Evolutionary conservation across 148 eudicot genomes (phyloP), one percentile per base, ranked within the genome.

Genomic region (Hydrangea macrophylla): DNA sequence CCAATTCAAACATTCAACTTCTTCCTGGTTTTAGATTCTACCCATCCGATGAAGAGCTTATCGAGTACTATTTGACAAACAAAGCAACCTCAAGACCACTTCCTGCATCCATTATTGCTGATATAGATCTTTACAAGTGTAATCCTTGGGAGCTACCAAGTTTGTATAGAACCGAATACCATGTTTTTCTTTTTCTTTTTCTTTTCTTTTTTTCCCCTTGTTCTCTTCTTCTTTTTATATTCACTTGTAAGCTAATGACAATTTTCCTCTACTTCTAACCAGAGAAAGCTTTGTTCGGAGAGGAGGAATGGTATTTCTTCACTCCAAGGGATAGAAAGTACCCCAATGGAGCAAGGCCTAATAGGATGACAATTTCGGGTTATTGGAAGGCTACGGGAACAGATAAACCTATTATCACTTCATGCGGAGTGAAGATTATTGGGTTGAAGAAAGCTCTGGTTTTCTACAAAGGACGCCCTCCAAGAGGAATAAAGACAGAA

Each of bases 301-400:
- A 73, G 53, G 72, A 73, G 27, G 81, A 78, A 63, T 78, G 81
- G 81, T 78, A 68, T 68, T 78, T 78, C 74, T 78, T 78, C 53
- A 73, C 73, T 13, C 74, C 77, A 18, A 73, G 81, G 53, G 77
- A 78, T 58, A 78, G 77, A 37, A 78, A 78, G 67, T 73, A 78
- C 57, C 81, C 81, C 2, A 78, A 78, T 60, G 81, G 81, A 37
- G 72, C 58, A 25, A 68, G 81, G 24, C 74, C 77, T 24, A 73
- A 78, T 40, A 60, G 81, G 23, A 75, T 68, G 31, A 74, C 81
- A 20, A 73, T 57, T 7, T 63, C 70, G 17, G 81, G 81, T 15
- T 73, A 68, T 61, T 78, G 81, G 81, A 78, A 78, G 73, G 81
- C 81, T 6, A 78, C 74, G 18, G 81, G 81, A 23, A 58, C 81